Evolutionary conservation across 345 rosid genomes (phyloP).

Genomic region (Abelmoschus esculentus): DNA sequence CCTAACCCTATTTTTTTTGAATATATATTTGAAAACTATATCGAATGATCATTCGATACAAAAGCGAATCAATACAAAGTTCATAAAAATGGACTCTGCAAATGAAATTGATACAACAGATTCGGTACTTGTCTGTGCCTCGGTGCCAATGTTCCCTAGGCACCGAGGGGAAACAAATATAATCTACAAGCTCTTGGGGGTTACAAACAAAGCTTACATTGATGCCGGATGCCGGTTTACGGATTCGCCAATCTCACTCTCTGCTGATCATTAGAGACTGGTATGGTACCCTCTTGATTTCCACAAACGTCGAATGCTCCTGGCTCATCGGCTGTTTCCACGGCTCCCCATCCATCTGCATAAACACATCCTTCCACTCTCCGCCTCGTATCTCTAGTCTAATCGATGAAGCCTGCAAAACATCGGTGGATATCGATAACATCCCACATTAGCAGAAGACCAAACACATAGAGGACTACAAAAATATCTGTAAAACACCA

Average conservation of each 20-base stretch:
- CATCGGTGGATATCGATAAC: neutral
- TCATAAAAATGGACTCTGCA: neutral
- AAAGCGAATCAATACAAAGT: no score
- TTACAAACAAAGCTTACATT: neutral
- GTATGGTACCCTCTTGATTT: conserved; percentile 70
- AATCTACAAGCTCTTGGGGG: conserved; percentile 9
- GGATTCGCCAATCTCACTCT: conserved; percentile 24
- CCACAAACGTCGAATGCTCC: conserved; percentile 68
- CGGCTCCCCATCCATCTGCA: conserved; percentile 99
- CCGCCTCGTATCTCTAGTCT: conserved; percentile 85
- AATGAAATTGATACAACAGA: conserved; percentile 3
- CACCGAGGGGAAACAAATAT: neutral
- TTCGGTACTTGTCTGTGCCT: neutral
- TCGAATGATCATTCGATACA: no score
- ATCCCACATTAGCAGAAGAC: neutral
- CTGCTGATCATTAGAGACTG: conserved; percentile 66
- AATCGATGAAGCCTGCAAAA: conserved; percentile 70
- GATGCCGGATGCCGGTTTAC: neutral
- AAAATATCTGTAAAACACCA: neutral
- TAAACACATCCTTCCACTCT: conserved; percentile 73
- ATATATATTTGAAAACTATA: no score
- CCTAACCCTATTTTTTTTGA: no score
- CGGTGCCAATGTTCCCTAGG: neutral
- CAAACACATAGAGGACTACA: neutral
- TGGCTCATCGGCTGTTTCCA: conserved; percentile 82